A percentile compares a stretch with the other conserved stretches of the same genome.
Conservation (phyloP, 768 basidiomycete genomes). For the Suillus hirtellus region DNA sequence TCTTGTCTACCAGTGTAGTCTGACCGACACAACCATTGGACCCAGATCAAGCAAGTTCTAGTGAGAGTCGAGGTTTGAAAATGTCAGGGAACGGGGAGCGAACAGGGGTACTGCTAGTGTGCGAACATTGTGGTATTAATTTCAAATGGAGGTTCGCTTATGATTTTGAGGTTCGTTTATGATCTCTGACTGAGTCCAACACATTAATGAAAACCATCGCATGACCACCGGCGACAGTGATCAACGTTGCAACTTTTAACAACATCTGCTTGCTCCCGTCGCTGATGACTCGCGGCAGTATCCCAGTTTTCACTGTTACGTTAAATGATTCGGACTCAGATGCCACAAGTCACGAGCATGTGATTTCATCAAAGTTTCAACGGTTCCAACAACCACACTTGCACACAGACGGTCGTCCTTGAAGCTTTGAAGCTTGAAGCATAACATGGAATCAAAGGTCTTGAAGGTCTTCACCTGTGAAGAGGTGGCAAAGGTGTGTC, state of each 20-base stretch:
- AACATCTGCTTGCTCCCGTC: neutral
- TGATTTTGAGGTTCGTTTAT: neutral
- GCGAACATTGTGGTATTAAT: neutral
- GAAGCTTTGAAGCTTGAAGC: neutral
- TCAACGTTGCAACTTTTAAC: neutral
- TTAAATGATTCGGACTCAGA: neutral
- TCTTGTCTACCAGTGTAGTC: too few species aligned
- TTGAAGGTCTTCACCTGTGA: slow-evolving; percentile 54
- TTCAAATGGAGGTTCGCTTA: neutral
- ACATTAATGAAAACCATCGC: neutral
- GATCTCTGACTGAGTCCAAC: neutral
- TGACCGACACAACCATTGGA: neutral
- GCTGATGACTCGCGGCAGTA: neutral
- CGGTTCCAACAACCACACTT: too few species aligned
- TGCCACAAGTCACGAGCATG: neutral
- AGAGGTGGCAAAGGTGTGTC: slow-evolving; percentile 66
- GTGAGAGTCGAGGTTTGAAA: neutral
- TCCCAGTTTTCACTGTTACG: neutral
- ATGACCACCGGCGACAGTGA: neutral
- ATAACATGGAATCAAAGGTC: slow-evolving; percentile 1
- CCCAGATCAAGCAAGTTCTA: neutral
- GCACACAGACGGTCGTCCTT: neutral
- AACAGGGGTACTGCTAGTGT: neutral
- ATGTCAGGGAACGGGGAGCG: neutral
- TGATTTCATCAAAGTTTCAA: neutral